Base-by-base conservation (phyloP, 2,329 filamentous ascomycete species). In the Madurella fahalii region DNA sequence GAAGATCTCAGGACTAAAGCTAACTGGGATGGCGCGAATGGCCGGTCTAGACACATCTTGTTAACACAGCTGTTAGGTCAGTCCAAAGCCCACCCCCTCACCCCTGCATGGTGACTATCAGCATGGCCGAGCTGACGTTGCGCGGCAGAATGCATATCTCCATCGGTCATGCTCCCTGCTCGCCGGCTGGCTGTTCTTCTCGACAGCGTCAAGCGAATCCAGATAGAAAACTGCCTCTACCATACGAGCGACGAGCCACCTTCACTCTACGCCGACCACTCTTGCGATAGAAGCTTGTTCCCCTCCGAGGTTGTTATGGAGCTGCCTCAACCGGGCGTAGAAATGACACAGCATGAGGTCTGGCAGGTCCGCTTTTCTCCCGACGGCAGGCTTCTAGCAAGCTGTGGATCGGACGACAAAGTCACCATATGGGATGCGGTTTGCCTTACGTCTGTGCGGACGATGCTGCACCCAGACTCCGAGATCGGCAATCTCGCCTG, bases 91-190 rank as follows among this genome's bases (percentile, higher is more conserved):
- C 43, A 12, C 30, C 40, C 18, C 47, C 72, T 41, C 43, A 12
- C 30, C 40, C 18, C 47, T 7, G 17, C 3, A 13, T 30, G 34
- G 34, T 11, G 11, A 31, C 50, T 43, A 17, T 9, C 2, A 11
- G 37, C 8, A 8, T 37, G 17, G 40, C 56, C 69, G 51, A 73
- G 53, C 25, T 25, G 25, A 40, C 42, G 11, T 0, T 39, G 44
- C 40, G 32, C 46, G 50, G 16, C 63, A 93, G 89, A 81, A 76
- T 96, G 84, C 53, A 95, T 99, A 69, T 96, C 94, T 1, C 93
- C 94, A 0, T 94, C 91, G 4, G 89, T 96, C 43, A 97, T 99
- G 92, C 87, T 99, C 52, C 94, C 94, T 1, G 90, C 96, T 66
- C 89, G 94, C 69, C 86, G 94, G 7, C 77, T 99, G 43, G 90